Percentiles rank a stretch among this genome's conserved stretches.
These are phyloP conservation scores for Balakata baccata DNA, from an alignment of 345 rosid species.

Conservation along the genomic window DNA sequence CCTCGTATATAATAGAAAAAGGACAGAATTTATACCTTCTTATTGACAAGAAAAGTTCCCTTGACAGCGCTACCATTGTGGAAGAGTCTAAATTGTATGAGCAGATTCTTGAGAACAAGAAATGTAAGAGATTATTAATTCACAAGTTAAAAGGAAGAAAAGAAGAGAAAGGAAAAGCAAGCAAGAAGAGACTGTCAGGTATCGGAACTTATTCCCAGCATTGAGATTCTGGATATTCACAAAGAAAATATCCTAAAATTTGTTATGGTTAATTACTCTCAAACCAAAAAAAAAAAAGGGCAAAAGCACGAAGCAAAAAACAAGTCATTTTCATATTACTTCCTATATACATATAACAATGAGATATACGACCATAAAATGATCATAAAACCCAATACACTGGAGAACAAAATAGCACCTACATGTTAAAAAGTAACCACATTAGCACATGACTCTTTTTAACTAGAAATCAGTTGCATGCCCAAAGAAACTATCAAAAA, in stretches of 20 bases:
- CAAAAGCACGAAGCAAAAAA: background rate
- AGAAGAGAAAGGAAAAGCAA: background rate
- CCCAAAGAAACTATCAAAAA: background rate
- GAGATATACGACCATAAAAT: background rate
- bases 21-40: constrained; percentile 42
- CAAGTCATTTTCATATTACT: background rate
- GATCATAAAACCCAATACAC: background rate
- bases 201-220: constrained; percentile 31
- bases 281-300: background rate
- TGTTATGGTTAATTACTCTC: too few relatives aligned
- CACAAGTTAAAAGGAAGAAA: background rate
- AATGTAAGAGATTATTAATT: constrained; percentile 12
- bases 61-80: constrained; percentile 63
- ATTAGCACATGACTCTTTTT: background rate
- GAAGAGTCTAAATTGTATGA: constrained; percentile 77
- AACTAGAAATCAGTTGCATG: background rate
- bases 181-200: background rate
- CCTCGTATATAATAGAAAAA: constrained; percentile 5
- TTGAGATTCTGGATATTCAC: constrained; percentile 13
- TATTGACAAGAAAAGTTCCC: constrained; percentile 73
- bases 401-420: background rate
- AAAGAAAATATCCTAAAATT: constrained; percentile 9
- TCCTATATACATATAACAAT: background rate
- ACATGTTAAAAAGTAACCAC: background rate
- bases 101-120: constrained; percentile 53